A percentile compares a stretch with the other conserved stretches of the same genome.
These are phyloP conservation scores for Cystofilobasidium ferigula DNA, from an alignment of 768 basidiomycete species.

Conservation along the genomic window DNA sequence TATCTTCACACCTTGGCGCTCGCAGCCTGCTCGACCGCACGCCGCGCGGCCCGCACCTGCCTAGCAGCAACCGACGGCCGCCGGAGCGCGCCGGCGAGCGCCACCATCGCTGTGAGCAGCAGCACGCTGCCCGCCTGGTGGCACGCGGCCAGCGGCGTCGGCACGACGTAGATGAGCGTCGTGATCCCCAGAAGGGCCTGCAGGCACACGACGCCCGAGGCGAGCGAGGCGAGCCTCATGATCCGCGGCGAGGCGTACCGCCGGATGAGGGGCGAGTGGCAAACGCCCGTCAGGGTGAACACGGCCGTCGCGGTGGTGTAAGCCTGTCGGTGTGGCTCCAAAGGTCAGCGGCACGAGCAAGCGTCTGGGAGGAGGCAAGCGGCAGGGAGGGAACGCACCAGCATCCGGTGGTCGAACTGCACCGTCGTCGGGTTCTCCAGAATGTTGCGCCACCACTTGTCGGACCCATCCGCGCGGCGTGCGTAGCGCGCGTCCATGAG, in stretches of 20 bases:
- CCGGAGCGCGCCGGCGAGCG: slow-evolving; percentile 59
- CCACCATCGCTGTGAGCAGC: slow-evolving; percentile 70
- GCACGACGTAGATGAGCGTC: slow-evolving; percentile 84
- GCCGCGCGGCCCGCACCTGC: neutral
- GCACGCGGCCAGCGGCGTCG: slow-evolving; percentile 76
- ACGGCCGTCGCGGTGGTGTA: slow-evolving; percentile 69
- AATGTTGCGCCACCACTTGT: slow-evolving; percentile 90
- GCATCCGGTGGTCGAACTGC: slow-evolving; percentile 88
- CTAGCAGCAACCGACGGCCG: slow-evolving; percentile 57
- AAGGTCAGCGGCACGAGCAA: slow-evolving; percentile 15
- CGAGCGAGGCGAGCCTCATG: slow-evolving; percentile 27
- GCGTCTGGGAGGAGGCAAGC: neutral
- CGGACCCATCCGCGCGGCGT: slow-evolving; percentile 50
- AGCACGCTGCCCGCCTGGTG: slow-evolving; percentile 93
- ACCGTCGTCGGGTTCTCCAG: slow-evolving; percentile 97
- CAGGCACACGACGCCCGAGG: slow-evolving; percentile 39
- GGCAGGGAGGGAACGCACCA: slow-evolving; percentile 48
- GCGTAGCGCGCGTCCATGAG: slow-evolving; percentile 69
- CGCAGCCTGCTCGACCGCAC: no score
- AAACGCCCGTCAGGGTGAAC: slow-evolving; percentile 38
- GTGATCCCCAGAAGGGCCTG: slow-evolving; percentile 68
- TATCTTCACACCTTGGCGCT: no score
- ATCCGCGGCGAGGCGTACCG: slow-evolving; percentile 26
- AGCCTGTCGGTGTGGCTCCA: slow-evolving; percentile 46
- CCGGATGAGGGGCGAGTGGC: slow-evolving; percentile 27